Base-by-base conservation (phyloP, 257 asterid species). In the Solanum paucissectum region DNA sequence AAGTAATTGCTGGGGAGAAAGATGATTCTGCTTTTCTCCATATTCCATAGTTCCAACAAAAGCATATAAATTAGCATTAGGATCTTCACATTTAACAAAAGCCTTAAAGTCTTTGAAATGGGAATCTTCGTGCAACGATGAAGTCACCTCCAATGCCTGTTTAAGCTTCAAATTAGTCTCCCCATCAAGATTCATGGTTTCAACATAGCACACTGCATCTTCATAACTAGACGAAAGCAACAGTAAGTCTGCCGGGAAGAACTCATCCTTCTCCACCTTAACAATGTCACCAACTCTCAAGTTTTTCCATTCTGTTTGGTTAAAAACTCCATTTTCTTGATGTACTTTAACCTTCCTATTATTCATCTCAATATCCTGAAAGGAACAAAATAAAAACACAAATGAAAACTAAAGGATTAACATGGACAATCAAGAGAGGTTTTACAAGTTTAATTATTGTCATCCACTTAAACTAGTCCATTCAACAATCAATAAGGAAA, bases 101-200 rank as follows among this genome's bases (percentile, higher is more conserved):
- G 98, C 98, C 37, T 87, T 91, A 88, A 96, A 96, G 81, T 93
- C 94, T 4, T 75, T 46, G 60, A 93, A 85, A 44, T 92, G 88
- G 1, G 86, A 76, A 40, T 94, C 99, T 68, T 90, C 98, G 4
- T 86, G 88, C 49, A 96, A 73, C 11, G 88, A 87, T 46, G 96
- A 90, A 36, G 98, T 95, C 60, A 83, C 93, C 25, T 93, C 98
- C 76, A 94, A 87, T 23, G 95, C 94, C 88, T 96, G 98, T 84
- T 94, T 96, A 76, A 96, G 93, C 90, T 96, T 96, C 90, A 96
- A 87, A 90, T 96, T 96, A 7, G 99, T 96, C 91, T 96, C 99
- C 3, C 99, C 99, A 11, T 95, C 99, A 62, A 96, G 98, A 76
- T 95, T 96, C 99, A 96, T 96, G 23, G 99, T 95, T 93, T 97